A percentile compares a stretch with the other conserved stretches of the same genome.
phyloP scores from a whole-genome alignment of 116 monocot species.

The Trichopus zeylanicus region DNA sequence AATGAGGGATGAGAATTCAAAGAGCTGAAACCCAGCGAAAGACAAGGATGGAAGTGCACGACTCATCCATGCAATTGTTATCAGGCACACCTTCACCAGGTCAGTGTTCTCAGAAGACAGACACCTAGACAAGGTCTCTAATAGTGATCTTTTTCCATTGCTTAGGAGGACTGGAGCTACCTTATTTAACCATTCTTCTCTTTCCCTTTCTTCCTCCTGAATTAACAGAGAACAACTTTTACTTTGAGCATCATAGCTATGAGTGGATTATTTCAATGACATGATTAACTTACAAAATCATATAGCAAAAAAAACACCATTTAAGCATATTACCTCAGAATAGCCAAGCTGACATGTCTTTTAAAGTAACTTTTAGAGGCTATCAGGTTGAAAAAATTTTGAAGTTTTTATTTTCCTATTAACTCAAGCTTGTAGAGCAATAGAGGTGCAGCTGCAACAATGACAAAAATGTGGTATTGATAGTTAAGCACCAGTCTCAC shows the following conservation, averaged over 20 bases:
- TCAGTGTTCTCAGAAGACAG: conserved; percentile 18
- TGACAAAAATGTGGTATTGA: too few relatives aligned
- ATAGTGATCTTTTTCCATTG: conserved; percentile 31
- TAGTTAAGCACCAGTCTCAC: too few relatives aligned
- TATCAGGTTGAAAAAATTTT: too few relatives aligned
- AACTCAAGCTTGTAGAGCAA: too few relatives aligned
- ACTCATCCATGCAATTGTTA: conserved; percentile 42
- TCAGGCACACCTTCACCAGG: conserved; percentile 24
- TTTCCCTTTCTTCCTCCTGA: conserved; percentile 13
- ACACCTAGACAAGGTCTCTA: conserved; percentile 26
- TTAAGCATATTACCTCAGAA: neutral
- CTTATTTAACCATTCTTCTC: conserved; percentile 15
- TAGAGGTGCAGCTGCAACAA: too few relatives aligned
- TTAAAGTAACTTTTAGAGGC: neutral
- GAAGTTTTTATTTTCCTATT: too few relatives aligned
- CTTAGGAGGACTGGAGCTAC: conserved; percentile 14
- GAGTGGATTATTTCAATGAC: too few relatives aligned
- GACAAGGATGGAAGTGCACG: conserved; percentile 20
- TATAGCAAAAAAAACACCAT: neutral
- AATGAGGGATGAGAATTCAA: conserved; percentile 24
- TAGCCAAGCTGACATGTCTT: neutral
- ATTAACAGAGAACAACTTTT: neutral
- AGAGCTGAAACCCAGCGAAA: conserved; percentile 13
- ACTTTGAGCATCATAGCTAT: neutral
- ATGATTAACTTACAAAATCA: neutral